Conservation (phyloP, 495 filamentous ascomycete species). For the Cercophora scortea region DNA sequence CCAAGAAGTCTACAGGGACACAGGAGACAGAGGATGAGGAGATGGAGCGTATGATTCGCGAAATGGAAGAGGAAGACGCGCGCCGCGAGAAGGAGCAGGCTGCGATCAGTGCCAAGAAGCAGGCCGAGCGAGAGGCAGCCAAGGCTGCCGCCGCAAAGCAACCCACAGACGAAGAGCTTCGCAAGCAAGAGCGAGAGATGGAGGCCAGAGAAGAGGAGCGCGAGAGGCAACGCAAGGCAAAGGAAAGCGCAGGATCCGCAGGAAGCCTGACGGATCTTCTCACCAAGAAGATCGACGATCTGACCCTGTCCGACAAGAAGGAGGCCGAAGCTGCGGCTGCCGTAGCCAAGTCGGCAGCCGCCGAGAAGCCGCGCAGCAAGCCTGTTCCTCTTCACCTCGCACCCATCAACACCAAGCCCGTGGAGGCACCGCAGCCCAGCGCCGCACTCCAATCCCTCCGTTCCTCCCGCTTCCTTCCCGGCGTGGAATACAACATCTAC, state of each 20-base stretch:
- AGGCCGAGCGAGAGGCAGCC: slow-evolving; percentile 19
- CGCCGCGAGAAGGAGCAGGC: slow-evolving; percentile 48
- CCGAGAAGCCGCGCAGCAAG: slow-evolving; percentile 55
- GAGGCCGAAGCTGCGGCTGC: slow-evolving; percentile 37
- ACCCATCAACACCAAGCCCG: slow-evolving; percentile 60
- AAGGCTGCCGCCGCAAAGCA: slow-evolving; percentile 46
- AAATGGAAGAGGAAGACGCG: slow-evolving; percentile 47
- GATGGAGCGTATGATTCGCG: slow-evolving; percentile 37
- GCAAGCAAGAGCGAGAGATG: slow-evolving; percentile 45
- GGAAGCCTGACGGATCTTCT: slow-evolving; percentile 29
- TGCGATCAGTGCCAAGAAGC: slow-evolving; percentile 52
- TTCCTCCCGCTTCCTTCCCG: slow-evolving; percentile 70
- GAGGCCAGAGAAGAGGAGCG: slow-evolving; percentile 48
- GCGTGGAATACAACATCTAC: slow-evolving; percentile 60
- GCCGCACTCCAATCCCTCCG: slow-evolving; percentile 85
- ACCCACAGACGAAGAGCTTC: slow-evolving; percentile 46
- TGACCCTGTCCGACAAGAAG: slow-evolving; percentile 34
- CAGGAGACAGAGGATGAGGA: slow-evolving; percentile 20
- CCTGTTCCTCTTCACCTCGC: slow-evolving; percentile 77
- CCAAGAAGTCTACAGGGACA: slow-evolving; percentile 2
- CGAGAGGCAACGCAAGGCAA: slow-evolving; percentile 38
- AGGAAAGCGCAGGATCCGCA: slow-evolving; percentile 13
- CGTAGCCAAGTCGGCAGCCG: slow-evolving; percentile 40
- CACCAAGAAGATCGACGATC: slow-evolving; percentile 33
- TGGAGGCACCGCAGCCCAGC: slow-evolving; percentile 84